A percentile compares a stretch with the other conserved stretches of the same genome.
Evolutionary conservation across 345 rosid genomes (phyloP).

Genomic region (Arabidopsis arenosa): DNA sequence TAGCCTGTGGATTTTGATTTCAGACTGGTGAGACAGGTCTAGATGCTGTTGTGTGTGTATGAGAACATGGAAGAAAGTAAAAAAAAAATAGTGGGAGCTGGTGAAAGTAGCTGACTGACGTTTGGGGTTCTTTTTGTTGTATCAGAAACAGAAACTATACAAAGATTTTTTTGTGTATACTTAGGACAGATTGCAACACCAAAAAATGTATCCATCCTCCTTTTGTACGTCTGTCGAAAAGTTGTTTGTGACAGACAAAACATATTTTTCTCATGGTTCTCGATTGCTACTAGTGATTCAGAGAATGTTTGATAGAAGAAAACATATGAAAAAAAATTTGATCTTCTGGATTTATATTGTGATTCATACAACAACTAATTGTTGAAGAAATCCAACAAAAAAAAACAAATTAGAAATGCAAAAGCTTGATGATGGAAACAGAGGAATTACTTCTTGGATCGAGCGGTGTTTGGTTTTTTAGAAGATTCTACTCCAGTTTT

Average conservation of each 20-base stretch:
- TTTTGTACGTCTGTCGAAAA: conserved; percentile 14
- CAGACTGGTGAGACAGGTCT: conserved; percentile 25
- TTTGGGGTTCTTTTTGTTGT: conserved; percentile 5
- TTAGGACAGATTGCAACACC: conserved; percentile 38
- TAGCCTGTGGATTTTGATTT: conserved; percentile 37
- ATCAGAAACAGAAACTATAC: conserved; percentile 40
- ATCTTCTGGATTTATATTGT: neutral
- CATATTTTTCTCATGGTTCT: conserved; percentile 11
- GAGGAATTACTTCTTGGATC: conserved; percentile 1
- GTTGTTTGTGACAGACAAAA: conserved; percentile 12
- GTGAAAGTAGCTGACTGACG: conserved; percentile 32
- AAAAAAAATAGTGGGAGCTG: conserved; percentile 28
- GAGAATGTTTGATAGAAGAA: neutral
- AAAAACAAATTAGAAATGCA: neutral
- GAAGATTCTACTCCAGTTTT: neutral
- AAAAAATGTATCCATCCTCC: neutral
- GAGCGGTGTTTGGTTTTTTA: neutral
- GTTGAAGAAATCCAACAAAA: neutral
- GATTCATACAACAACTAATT: neutral
- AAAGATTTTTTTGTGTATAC: conserved; percentile 44
- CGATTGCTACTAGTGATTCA: neutral
- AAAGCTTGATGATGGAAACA: conserved; percentile 1
- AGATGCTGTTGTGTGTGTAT: conserved; percentile 21
- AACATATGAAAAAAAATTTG: neutral
- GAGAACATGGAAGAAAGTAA: conserved; percentile 25